Percentiles rank a stretch among this genome's conserved stretches.
These are phyloP conservation scores for Fusarium mexicanum DNA, from an alignment of 2,329 filamentous ascomycete species.

Conservation along the genomic window DNA sequence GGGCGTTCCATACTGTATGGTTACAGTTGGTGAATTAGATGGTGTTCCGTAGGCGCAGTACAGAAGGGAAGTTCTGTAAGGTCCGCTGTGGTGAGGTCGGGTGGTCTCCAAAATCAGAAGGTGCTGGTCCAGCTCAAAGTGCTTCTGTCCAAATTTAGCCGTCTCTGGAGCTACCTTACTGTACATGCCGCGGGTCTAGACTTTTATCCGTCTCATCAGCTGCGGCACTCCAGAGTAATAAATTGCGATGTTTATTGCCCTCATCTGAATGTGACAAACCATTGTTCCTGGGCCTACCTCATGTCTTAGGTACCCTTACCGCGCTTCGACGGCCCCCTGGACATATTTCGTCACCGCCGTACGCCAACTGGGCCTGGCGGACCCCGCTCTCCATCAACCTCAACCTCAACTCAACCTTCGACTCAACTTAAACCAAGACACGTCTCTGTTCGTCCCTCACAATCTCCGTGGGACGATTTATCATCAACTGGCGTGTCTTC, in stretches of 20 bases:
- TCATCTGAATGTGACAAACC: background rate
- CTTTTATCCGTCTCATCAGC: conserved; percentile 2
- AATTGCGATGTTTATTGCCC: conserved; percentile 23
- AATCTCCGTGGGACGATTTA: conserved; percentile 9
- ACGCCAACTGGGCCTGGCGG: conserved; percentile 33
- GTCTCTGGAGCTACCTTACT: background rate
- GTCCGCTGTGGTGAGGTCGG: background rate
- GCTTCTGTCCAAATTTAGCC: background rate
- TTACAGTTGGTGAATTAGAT: background rate
- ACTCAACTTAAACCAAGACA: conserved; percentile 25
- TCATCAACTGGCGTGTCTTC: background rate
- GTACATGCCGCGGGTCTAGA: background rate
- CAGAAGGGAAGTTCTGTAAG: background rate
- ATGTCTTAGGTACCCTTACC: conserved; percentile 18
- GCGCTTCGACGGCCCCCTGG: conserved; percentile 22
- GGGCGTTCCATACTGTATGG: background rate
- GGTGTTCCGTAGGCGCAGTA: background rate
- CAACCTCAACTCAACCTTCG: conserved; percentile 13
- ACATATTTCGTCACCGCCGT: conserved; percentile 43
- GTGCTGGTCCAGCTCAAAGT: background rate
- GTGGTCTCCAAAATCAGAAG: conserved; percentile 19
- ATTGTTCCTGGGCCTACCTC: conserved; percentile 1
- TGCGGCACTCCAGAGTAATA: background rate
- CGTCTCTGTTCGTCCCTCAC: conserved; percentile 19
- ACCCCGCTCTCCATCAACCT: conserved; percentile 40